Evolutionary conservation across 1,284 basidiomycete genomes (phyloP).

Genomic region (Ceratobasidium sp.): DNA sequence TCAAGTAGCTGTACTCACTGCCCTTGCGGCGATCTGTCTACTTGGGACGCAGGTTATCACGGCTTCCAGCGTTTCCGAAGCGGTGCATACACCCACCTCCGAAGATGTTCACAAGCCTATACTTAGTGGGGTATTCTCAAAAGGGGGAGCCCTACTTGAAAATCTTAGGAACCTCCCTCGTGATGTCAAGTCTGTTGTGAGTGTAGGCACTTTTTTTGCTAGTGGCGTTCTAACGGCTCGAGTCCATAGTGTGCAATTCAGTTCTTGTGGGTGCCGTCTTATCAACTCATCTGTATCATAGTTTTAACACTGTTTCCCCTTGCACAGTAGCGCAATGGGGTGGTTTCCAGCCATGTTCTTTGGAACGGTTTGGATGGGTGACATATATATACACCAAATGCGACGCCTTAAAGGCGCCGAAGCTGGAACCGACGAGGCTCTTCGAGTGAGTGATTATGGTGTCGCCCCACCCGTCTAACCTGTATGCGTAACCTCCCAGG

Average conservation of each 20-base stretch:
- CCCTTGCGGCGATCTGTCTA: constrained; percentile 60
- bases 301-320: neutral
- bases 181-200: constrained; percentile 81
- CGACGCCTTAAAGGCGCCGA: constrained; percentile 51
- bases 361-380: constrained; percentile 85
- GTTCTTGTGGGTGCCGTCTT: constrained; percentile 77
- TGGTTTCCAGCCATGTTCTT: constrained; percentile 95
- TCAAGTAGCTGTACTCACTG: constrained; percentile 81
- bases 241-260: constrained; percentile 73
- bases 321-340: constrained; percentile 73
- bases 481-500: constrained; percentile 52
- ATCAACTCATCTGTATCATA: constrained; percentile 16
- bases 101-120: constrained; percentile 49
- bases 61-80: constrained; percentile 69
- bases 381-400: constrained; percentile 72
- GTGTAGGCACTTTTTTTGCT: constrained; percentile 52
- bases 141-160: constrained; percentile 64
- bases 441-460: constrained; percentile 10
- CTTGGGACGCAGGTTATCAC: constrained; percentile 56
- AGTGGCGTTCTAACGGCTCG: neutral
- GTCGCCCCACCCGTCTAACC: neutral
- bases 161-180: constrained; percentile 76
- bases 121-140: neutral
- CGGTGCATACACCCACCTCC: constrained; percentile 66
- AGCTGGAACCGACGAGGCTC: constrained; percentile 50